Percentiles rank a stretch among this genome's conserved stretches.
Evolutionary conservation across 2,329 filamentous ascomycete species (phyloP).

Genomic region (Diaporthe vexans): DNA sequence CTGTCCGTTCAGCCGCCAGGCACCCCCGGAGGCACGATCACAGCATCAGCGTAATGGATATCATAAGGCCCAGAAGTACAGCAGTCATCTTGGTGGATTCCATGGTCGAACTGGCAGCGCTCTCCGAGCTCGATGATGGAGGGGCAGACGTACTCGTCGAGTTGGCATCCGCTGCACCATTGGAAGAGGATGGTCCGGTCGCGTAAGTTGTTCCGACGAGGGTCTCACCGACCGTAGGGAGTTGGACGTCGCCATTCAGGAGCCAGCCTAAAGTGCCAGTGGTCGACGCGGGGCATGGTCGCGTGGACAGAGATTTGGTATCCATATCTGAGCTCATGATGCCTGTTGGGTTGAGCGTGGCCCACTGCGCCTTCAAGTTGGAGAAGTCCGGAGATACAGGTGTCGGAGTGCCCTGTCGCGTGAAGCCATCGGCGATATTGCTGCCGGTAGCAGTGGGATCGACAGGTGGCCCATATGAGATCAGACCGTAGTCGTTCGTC

Average conservation of each 20-base stretch:
- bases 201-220: conserved; percentile 49
- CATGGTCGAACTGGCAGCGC: conserved; percentile 59
- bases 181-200: conserved; percentile 36
- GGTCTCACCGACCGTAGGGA: conserved; percentile 77
- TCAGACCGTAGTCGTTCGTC: conserved; percentile 84
- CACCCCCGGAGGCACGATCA: conserved; percentile 47
- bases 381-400: conserved; percentile 82
- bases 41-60: conserved; percentile 66
- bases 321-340: conserved; percentile 74
- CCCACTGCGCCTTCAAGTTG: conserved; percentile 84
- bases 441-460: conserved; percentile 67
- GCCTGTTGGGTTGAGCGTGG: conserved; percentile 77
- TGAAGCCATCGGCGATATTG: conserved; percentile 74
- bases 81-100: conserved; percentile 64
- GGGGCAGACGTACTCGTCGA: conserved; percentile 49
- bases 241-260: conserved; percentile 76
- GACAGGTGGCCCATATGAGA: conserved; percentile 78
- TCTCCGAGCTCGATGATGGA: conserved; percentile 51
- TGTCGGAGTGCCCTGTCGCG: conserved; percentile 79
- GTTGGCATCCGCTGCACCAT: neutral
- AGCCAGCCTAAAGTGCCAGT: conserved; percentile 73
- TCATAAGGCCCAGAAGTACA: conserved; percentile 65
- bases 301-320: conserved; percentile 72
- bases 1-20: neutral
- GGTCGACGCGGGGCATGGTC: conserved; percentile 79